phyloP scores from a whole-genome alignment of 768 basidiomycete species.

The Lactifluus hygrophoroides region DNA sequence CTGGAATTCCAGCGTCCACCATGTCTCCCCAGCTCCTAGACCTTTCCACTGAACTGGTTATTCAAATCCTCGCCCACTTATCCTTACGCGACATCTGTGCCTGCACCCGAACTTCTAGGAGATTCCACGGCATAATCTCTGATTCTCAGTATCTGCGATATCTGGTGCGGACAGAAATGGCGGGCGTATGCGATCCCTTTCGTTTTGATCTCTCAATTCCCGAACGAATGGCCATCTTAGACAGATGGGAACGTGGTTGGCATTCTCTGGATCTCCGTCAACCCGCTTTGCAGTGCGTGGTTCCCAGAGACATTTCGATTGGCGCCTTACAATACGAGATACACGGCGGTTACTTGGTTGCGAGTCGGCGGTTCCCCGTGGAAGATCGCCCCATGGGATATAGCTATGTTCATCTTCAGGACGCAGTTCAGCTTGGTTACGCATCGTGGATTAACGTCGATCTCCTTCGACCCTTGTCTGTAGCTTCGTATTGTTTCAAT shows the following conservation, averaged over 20 bases:
- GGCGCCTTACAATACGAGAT: conserved; percentile 11
- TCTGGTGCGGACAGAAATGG: conserved; percentile 9
- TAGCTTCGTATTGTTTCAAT: conserved; percentile 9
- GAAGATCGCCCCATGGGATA: conserved; percentile 17
- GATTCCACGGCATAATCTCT: conserved; percentile 7
- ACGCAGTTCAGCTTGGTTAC: not conserved
- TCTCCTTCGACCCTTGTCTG: conserved; percentile 7
- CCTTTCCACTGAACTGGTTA: conserved; percentile 16
- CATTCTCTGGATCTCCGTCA: conserved; percentile 5
- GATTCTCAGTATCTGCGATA: conserved; percentile 12
- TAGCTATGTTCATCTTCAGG: conserved; percentile 5
- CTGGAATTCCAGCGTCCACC: not conserved
- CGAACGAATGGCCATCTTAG: conserved; percentile 6
- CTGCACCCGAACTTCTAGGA: conserved; percentile 7
- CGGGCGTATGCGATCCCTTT: conserved; percentile 11
- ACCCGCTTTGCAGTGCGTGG: conserved; percentile 8
- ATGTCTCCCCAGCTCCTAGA: conserved; percentile 14
- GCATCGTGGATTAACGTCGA: conserved; percentile 7
- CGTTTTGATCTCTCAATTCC: conserved; percentile 2
- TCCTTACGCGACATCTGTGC: conserved; percentile 12
- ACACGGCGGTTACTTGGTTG: conserved; percentile 12
- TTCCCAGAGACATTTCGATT: conserved; percentile 1
- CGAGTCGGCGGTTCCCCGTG: not conserved
- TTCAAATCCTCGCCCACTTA: conserved; percentile 11
- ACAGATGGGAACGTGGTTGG: conserved; percentile 14